Base-by-base conservation (phyloP, 2,329 filamentous ascomycete genomes). In the Cytospora schulzeri region DNA sequence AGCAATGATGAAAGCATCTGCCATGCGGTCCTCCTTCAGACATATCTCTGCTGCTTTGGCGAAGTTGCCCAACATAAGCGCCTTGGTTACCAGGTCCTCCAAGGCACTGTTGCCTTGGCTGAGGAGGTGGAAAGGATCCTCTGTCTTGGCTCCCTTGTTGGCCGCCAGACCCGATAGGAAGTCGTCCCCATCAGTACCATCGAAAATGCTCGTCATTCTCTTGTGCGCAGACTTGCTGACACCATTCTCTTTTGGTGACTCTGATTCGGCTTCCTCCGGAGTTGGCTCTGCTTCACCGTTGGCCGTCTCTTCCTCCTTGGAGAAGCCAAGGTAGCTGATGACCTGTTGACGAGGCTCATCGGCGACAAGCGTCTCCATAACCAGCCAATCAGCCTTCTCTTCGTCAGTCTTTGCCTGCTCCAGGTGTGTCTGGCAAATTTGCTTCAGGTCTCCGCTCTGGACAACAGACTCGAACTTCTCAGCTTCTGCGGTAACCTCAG, bases 1-100 rank as follows among this genome's bases (percentile, higher is more conserved):
- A 55, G 96, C 95, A 74, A 99, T 94, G 81, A 99, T 92, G 78
- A 99, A 97, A 48, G 95, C 95, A 78, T 99, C 95, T 0, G 95
- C 95, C 75, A 98, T 88, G 60, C 93, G 88, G 69, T 96, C 88
- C 76, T 97, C 92, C 72, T 91, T 88, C 19, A 99, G 80, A 71
- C 93, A 97, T 59, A 97, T 87, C 63, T 96, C 91, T 64, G 96
- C 89, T 22, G 95, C 95, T 74, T 91, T 91, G 64, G 93, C 88
- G 72, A 99, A 99, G 68, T 96, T 87, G 9, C 95, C 95, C 12
- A 98, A 83, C 80, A 98, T 91, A 65, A 99, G 79, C 35, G 94
- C 91, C 71, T 87, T 89, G 4, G 95, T 98, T 68, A 99, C 93
- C 64, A 86, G 84, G 77, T 92, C 91, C 72, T 99, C 95, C 4